Evolutionary conservation across 257 asterid genomes (phyloP), one percentile per base, ranked within the genome.

Genomic region (Solanum ossicruentum): DNA sequence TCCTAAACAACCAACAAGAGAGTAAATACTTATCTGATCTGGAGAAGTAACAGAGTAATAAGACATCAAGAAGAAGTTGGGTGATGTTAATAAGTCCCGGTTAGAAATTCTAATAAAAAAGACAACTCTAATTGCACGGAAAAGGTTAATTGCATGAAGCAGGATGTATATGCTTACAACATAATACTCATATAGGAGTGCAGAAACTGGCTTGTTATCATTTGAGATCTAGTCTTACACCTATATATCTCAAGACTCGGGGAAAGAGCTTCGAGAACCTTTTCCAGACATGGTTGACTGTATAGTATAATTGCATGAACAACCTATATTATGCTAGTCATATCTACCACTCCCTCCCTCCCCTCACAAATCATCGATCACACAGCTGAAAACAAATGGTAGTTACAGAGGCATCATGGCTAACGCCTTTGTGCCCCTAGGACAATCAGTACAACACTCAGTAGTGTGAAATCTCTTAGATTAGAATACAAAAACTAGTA

Each of bases 1-100:
- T 95, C 98, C 98, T 95, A 90, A 16, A 60, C 16, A 86, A 66
- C 84, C 51, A 71, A 8, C 6, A 0, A 15, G 85, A 4, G 23
- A 72, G 77, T 60, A 61, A 45, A 45, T 82, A 61, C 10, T 11
- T 36, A 21, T 82, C 77, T 58, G 58, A 41, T 43, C 4, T 41
- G 58, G 21, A 61, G n/a, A 60, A 41, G 39, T 81, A 60, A 39
- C 41, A 65, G 45, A 41, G 75, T 7, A 58, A 8, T 7, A 57
- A 43, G 43, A 13, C 8, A 49, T 1, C 21, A 47, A 8, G 17
- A 9, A 0, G 13, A 73, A 7, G 12, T 21, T 36, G 4, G 20
- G 23, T 26, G 45, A 26, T 32, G 0, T 77, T 49, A 18, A 21
- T 17, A 75, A 75, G n/a, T 75, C 23, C 23, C 1, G 7, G 82